Percentiles rank a stretch among this genome's conserved stretches.
phyloP scores from a whole-genome alignment of 371 early-diverging fungal species.

The Encephalitozoon hellem region DNA sequence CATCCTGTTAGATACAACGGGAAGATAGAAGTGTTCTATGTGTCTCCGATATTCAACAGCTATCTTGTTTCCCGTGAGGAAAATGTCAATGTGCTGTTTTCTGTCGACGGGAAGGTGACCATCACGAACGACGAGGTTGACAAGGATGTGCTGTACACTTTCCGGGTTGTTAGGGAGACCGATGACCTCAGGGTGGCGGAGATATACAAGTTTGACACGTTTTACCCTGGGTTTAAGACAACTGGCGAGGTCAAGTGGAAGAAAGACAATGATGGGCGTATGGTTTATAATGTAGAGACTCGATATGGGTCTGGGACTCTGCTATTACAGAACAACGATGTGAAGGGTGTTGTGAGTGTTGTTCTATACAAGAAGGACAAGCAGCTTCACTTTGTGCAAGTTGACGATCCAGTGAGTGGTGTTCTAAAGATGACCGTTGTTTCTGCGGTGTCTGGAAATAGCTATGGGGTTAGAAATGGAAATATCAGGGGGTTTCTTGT shows the following conservation, averaged over 20 bases:
- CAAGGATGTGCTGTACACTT: conserved; percentile 22
- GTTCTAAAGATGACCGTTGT: conserved; percentile 13
- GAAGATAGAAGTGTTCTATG: conserved; percentile 34
- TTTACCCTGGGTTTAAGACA: conserved; percentile 14
- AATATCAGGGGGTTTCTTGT: conserved; percentile 33
- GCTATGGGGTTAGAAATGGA: conserved; percentile 9
- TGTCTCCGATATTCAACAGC: conserved; percentile 40
- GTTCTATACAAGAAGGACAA: conserved; percentile 12
- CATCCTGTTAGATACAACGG: neutral
- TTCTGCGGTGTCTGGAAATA: neutral
- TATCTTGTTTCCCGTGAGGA: conserved; percentile 37
- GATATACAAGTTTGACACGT: conserved; percentile 23
- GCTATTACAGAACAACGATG: conserved; percentile 34
- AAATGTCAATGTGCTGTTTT: conserved; percentile 17
- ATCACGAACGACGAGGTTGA: conserved; percentile 8
- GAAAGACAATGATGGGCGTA: neutral
- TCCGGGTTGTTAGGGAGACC: conserved; percentile 29
- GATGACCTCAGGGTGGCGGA: conserved; percentile 20
- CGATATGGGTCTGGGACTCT: conserved; percentile 14
- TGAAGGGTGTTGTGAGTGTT: neutral
- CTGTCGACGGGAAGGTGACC: conserved; percentile 26
- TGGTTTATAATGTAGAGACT: neutral
- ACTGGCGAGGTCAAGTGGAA: neutral
- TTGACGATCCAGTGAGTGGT: conserved; percentile 34
- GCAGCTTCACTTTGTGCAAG: conserved; percentile 32